These are phyloP conservation scores for Lolium multiflorum DNA, from an alignment of 176 grass and related monocot species.

Conservation along the genomic window DNA sequence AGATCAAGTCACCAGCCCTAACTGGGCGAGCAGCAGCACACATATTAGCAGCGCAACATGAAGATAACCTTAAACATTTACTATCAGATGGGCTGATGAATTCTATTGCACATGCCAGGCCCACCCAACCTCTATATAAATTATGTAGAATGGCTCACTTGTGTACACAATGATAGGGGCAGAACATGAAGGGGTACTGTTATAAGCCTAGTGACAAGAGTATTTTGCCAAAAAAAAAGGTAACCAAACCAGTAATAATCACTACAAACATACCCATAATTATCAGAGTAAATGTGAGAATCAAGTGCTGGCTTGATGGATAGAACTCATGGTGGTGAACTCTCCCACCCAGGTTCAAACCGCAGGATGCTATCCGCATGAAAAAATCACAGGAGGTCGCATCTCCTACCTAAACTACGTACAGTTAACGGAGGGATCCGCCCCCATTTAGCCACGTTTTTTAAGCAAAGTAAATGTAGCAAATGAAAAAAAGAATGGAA, in stretches of 20 bases:
- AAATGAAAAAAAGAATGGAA: constrained; percentile 1
- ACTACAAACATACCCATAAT: neutral
- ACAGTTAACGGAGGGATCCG: neutral
- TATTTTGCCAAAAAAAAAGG: neutral
- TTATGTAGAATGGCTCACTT: constrained; percentile 6
- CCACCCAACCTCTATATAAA: neutral
- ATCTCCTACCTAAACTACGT: neutral
- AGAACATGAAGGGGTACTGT: constrained; percentile 6
- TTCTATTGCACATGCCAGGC: constrained; percentile 7
- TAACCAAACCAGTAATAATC: constrained; percentile 6
- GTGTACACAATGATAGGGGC: neutral
- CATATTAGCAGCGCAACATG: neutral
- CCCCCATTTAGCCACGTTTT: neutral
- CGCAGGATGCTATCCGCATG: neutral
- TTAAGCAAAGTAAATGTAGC: neutral
- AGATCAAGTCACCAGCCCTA: neutral
- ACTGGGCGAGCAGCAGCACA: neutral
- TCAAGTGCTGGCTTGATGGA: neutral
- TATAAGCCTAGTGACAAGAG: neutral
- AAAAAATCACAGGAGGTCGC: neutral
- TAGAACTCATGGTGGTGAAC: neutral
- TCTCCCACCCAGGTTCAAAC: neutral
- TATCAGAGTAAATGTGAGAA: neutral
- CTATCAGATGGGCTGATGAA: neutral
- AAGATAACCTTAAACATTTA: neutral